Conservation (phyloP, 768 basidiomycete species). For the Lentinula boryana region DNA sequence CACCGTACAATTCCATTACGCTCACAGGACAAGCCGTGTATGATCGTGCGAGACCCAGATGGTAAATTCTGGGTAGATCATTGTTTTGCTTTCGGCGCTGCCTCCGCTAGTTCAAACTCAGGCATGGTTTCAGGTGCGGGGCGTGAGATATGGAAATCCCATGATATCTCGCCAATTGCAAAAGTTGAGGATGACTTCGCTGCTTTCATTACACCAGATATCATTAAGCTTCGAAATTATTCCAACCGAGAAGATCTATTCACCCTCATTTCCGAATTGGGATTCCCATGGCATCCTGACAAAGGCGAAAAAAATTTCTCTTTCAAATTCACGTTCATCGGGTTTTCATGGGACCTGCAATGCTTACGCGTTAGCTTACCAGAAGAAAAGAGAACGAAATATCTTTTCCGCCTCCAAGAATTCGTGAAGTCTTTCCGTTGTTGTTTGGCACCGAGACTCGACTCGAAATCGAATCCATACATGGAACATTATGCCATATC, state of each 20-base stretch:
- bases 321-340: constrained; percentile 9
- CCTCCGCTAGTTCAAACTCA: constrained; percentile 12
- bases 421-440: constrained; percentile 7
- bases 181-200: constrained; percentile 17
- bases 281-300: constrained; percentile 13
- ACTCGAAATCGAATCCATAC: constrained; percentile 14
- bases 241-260: neutral
- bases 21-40: constrained; percentile 19
- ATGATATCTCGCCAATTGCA: constrained; percentile 9
- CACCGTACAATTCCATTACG: constrained; percentile 20
- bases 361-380: constrained; percentile 16
- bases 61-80: neutral
- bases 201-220: neutral
- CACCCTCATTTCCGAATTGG: neutral
- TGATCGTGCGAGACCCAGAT: constrained; percentile 8
- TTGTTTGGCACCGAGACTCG: neutral
- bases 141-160: constrained; percentile 17
- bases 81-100: constrained; percentile 18
- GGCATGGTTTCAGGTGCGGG: constrained; percentile 20
- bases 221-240: too few species aligned
- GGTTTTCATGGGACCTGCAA: constrained; percentile 21
- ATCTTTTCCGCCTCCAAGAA: constrained; percentile 13
- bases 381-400: constrained; percentile 19
- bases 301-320: constrained; percentile 9
- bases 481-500: constrained; percentile 26